phyloP scores from a whole-genome alignment of 139 green algal species.

The Chlorella sp. region DNA sequence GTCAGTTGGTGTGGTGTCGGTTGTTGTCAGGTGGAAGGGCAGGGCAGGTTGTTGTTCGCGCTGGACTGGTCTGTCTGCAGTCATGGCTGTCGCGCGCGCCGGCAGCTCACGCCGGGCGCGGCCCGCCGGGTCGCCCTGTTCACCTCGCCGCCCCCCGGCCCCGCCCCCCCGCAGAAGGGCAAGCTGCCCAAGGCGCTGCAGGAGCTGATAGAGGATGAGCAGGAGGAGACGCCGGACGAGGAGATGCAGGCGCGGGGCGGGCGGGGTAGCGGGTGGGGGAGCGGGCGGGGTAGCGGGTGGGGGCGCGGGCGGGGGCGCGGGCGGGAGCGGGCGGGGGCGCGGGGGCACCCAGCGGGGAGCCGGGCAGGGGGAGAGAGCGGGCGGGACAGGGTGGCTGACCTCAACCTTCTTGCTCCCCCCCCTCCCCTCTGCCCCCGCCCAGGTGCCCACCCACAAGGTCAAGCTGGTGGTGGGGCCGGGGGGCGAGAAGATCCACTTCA shows the following conservation, averaged over 20 bases:
- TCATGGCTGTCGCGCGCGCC: not conserved
- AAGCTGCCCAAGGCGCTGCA: slow-evolving; percentile 52
- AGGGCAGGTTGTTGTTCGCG: not conserved
- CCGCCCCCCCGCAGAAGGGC: slow-evolving; percentile 35
- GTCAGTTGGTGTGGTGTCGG: slow-evolving; percentile 1
- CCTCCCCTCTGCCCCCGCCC: too few species aligned
- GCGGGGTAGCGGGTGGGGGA: not conserved
- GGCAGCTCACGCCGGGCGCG: not conserved
- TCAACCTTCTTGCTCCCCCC: too few species aligned
- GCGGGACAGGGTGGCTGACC: too few species aligned
- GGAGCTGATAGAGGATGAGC: slow-evolving; percentile 50
- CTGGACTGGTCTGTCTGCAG: not conserved
- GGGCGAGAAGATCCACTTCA: slow-evolving; percentile 81
- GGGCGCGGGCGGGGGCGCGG: not conserved
- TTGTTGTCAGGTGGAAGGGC: not conserved
- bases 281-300: not conserved
- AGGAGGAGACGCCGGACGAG: slow-evolving; percentile 66
- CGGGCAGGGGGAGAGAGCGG: not conserved
- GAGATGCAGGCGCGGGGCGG: slow-evolving; percentile 41
- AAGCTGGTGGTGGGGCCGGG: slow-evolving; percentile 84
- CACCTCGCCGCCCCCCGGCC: not conserved
- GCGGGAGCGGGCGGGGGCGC: not conserved
- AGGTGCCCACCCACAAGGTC: slow-evolving; percentile 73
- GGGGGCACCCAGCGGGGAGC: not conserved
- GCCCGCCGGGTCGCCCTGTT: not conserved